A percentile compares a stretch with the other conserved stretches of the same genome.
phyloP scores from a whole-genome alignment of 225 moss, liverwort and hornwort genomes.

The Rhytidiadelphus loreus region DNA sequence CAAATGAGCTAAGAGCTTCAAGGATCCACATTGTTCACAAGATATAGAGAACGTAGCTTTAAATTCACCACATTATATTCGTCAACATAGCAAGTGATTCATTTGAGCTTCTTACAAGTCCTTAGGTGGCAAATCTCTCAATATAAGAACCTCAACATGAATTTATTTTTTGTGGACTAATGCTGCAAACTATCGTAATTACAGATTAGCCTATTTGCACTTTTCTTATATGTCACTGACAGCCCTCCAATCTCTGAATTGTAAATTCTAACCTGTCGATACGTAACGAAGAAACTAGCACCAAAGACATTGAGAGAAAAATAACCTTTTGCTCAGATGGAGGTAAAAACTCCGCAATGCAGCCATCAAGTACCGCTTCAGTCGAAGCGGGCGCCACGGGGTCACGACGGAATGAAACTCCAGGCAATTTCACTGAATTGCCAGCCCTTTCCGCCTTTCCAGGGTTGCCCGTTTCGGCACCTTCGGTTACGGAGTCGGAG shows the following conservation, averaged over 20 bases:
- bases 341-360: constrained; percentile 39
- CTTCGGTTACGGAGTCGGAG: constrained; percentile 21
- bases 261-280: not conserved
- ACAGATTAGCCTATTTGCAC: not conserved
- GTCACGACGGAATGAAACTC: constrained; percentile 1
- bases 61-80: not conserved
- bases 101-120: not conserved
- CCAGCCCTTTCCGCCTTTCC: not conserved
- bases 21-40: not conserved
- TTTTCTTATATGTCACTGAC: not conserved
- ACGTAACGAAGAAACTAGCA: not conserved
- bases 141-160: not conserved
- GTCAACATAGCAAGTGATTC: not conserved
- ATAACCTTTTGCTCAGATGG: constrained; percentile 40
- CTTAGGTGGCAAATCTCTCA: not conserved
- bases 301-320: not conserved
- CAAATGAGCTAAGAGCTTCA: not conserved
- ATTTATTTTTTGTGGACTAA: not conserved
- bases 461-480: not conserved
- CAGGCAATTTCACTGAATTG: not conserved
- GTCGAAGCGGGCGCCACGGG: constrained; percentile 2
- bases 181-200: not conserved
- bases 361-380: constrained; percentile 20
- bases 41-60: not conserved
- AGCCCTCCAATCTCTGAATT: not conserved